A percentile compares a stretch with the other conserved stretches of the same genome.
Conservation (phyloP, 2,329 filamentous ascomycete species). For the Tolypocladium nubicola region DNA sequence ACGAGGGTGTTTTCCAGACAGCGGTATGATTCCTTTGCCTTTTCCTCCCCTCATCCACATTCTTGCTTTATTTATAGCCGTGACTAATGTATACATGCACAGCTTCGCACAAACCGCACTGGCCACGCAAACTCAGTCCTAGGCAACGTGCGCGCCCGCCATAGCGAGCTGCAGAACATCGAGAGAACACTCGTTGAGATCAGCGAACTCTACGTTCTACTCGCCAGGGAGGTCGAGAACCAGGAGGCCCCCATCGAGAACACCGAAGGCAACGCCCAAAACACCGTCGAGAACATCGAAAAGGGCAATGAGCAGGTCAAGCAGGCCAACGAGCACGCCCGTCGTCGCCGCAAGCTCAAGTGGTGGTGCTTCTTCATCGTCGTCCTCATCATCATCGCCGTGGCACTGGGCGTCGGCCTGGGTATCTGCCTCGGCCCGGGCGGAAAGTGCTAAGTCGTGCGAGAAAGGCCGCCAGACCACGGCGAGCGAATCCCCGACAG, state of each 20-base stretch:
- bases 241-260: constrained; percentile 55
- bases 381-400: constrained; percentile 44
- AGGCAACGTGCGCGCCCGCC: constrained; percentile 68
- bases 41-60: not conserved
- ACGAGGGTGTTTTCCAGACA: constrained; percentile 73
- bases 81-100: not conserved
- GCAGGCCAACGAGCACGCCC: constrained; percentile 56
- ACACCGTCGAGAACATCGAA: constrained; percentile 56
- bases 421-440: constrained; percentile 30
- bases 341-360: constrained; percentile 63
- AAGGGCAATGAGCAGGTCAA: constrained; percentile 60
- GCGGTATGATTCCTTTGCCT: constrained; percentile 46
- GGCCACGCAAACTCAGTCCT: constrained; percentile 65
- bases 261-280: constrained; percentile 54
- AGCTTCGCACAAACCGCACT: constrained; percentile 67
- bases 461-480: not conserved
- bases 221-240: constrained; percentile 45
- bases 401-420: constrained; percentile 44
- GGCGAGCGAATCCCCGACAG: not conserved
- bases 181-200: constrained; percentile 66
- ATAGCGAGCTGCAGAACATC: constrained; percentile 75
- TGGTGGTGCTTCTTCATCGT: constrained; percentile 65
- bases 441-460: constrained; percentile 2
- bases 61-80: not conserved
- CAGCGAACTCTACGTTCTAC: constrained; percentile 59